These are phyloP conservation scores for Xylaria grammica DNA, from an alignment of 495 filamentous ascomycete species.

Conservation along the genomic window DNA sequence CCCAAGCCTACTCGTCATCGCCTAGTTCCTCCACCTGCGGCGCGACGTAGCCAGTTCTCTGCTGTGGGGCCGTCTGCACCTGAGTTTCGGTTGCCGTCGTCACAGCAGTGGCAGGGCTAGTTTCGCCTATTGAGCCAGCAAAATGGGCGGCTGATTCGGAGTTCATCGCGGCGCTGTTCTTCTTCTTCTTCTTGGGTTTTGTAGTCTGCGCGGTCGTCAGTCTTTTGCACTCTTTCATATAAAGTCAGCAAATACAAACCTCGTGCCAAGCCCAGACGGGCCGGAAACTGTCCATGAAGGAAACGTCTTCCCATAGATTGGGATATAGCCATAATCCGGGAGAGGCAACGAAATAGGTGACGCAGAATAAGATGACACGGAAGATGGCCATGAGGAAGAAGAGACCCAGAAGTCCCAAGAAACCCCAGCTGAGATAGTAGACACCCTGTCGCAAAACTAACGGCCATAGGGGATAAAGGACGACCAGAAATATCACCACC, in stretches of 20 bases:
- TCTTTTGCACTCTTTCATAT: slow-evolving; percentile 27
- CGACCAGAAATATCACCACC: slow-evolving; percentile 78
- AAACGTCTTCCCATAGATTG: slow-evolving; percentile 98
- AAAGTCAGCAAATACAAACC: slow-evolving; percentile 57
- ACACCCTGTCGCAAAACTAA: slow-evolving; percentile 88
- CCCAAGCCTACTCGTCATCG: slow-evolving; percentile 55
- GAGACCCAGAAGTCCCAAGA: slow-evolving; percentile 86
- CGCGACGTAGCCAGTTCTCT: slow-evolving; percentile 54
- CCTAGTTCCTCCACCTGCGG: slow-evolving; percentile 71
- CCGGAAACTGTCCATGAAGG: slow-evolving; percentile 96
- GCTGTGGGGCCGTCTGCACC: slow-evolving; percentile 50
- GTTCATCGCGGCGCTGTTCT: slow-evolving; percentile 46
- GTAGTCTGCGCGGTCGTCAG: slow-evolving; percentile 42
- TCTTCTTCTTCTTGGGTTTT: slow-evolving; percentile 71
- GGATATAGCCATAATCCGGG: slow-evolving; percentile 98
- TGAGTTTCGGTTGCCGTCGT: slow-evolving; percentile 61
- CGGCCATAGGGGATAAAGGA: slow-evolving; percentile 97
- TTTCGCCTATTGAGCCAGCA: slow-evolving; percentile 54
- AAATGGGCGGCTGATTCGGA: slow-evolving; percentile 50
- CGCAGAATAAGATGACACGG: slow-evolving; percentile 90
- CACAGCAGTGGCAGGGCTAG: slow-evolving; percentile 62
- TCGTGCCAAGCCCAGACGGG: slow-evolving; percentile 99
- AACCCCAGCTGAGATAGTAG: slow-evolving; percentile 96
- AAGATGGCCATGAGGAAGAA: slow-evolving; percentile 99
- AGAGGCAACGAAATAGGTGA: slow-evolving; percentile 82